A percentile compares a stretch with the other conserved stretches of the same genome.
Evolutionary conservation across 2,329 filamentous ascomycete genomes (phyloP).

Genomic region (Chaetomium sp.): DNA sequence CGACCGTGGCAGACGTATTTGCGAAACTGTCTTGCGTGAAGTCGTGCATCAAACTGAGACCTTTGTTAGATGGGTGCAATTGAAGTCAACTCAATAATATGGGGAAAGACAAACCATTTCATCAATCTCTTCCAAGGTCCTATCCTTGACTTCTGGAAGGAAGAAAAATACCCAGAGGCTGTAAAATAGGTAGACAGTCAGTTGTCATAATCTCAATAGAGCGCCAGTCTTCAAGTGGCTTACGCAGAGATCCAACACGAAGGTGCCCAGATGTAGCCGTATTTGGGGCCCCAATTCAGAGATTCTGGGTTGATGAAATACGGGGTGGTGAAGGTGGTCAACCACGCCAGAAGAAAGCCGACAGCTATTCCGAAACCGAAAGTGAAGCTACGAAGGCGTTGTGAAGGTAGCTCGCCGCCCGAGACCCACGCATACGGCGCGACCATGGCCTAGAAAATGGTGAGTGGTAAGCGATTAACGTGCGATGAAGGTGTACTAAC

Average conservation of each 20-base stretch:
- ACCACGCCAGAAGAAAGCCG: slow-evolving; percentile 59
- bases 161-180: slow-evolving; percentile 49
- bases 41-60: slow-evolving; percentile 40
- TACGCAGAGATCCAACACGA: slow-evolving; percentile 45
- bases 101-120: slow-evolving; percentile 44
- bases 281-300: slow-evolving; percentile 60
- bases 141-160: slow-evolving; percentile 56
- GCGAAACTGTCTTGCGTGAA: slow-evolving; percentile 48
- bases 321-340: slow-evolving; percentile 59
- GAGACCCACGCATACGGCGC: slow-evolving; percentile 60
- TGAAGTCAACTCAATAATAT: not conserved
- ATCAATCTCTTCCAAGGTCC: slow-evolving; percentile 59
- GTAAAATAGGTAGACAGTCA: not conserved
- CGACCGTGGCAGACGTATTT: slow-evolving; percentile 40
- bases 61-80: not conserved
- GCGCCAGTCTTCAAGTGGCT: slow-evolving; percentile 13
- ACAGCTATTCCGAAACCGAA: slow-evolving; percentile 58
- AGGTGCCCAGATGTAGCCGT: slow-evolving; percentile 60
- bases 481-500: slow-evolving; percentile 29
- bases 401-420: slow-evolving; percentile 59
- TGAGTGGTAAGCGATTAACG: not conserved
- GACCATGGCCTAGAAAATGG: slow-evolving; percentile 45
- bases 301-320: slow-evolving; percentile 60
- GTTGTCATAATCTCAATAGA: too few species aligned
- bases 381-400: slow-evolving; percentile 58